Base-by-base conservation (phyloP, 768 basidiomycete species). In the Amylocystis lapponica region DNA sequence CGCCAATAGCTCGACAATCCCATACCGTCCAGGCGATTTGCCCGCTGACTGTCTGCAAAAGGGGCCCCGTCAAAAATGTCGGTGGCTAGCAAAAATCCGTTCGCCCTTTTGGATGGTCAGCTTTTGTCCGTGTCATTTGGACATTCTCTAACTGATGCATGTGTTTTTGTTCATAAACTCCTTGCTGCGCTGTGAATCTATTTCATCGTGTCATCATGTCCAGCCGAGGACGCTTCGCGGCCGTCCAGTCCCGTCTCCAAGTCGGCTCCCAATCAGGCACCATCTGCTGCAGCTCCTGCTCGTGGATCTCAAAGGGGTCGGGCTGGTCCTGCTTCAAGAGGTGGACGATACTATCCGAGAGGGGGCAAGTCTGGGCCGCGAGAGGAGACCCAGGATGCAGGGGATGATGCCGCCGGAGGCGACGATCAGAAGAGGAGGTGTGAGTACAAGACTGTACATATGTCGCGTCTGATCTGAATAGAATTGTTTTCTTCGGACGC, bases 21-120 rank as follows among this genome's bases (percentile, higher is more conserved):
- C 39, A 36, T 38, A 48, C 48, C 48, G 44, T 48, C 47, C 47
- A 51, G 50, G 49, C 48, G 47, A 36, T 30, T 48, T 52, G 36
- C 57, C 46, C 50, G 49, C 58, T 52, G 55, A 59, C 51, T 53
- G 60, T 54, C 51, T 52, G 40, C 40, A 48, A 70, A 73, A 72
- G 68, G 65, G 73, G 76, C 79, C 74, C 79, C 79, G 76, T 72
- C 76, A 68, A 78, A 66, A 61, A 89, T 91, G 86, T 88, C 87
- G 85, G 86, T 90, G 79, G 87, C 83, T 71, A 80, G 80, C 62
- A 81, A 70, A 78, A 90, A 89, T 71, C 82, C 83, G 54, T 91
- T 90, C 71, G 79, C 86, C 66, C 58, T 89, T 68, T 73, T 90
- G 66, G 81, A 83, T 63, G 83, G 86, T 88, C 53, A 48, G 71